These are phyloP conservation scores for Poa pratensis DNA, from an alignment of 176 grass and related monocot genomes.

Conservation along the genomic window DNA sequence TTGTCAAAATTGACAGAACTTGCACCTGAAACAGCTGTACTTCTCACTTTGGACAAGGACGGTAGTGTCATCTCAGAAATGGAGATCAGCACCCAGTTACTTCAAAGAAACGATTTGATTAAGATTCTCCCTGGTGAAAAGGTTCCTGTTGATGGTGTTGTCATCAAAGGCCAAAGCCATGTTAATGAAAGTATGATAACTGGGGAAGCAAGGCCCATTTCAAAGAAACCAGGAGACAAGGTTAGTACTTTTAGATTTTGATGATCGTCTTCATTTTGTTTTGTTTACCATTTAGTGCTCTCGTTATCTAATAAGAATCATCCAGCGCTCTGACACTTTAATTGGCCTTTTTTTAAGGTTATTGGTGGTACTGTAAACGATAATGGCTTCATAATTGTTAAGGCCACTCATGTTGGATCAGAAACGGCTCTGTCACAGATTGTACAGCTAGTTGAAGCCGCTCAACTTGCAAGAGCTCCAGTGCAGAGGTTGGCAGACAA, in stretches of 20 bases:
- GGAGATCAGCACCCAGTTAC: conserved; percentile 88
- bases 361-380: conserved; percentile 99
- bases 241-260: conserved; percentile 43
- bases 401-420: conserved; percentile 94
- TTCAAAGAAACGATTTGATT: conserved; percentile 98
- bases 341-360: conserved; percentile 52
- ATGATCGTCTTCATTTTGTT: conserved; percentile 2
- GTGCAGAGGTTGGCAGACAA: conserved; percentile 91
- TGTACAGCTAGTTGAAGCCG: conserved; percentile 96
- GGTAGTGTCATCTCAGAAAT: conserved; percentile 83
- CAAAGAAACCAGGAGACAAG: conserved; percentile 94
- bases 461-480: conserved; percentile 95
- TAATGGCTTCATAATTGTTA: conserved; percentile 91
- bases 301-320: background rate
- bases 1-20: conserved; percentile 90
- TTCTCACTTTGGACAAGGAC: conserved; percentile 75
- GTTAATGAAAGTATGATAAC: conserved; percentile 99
- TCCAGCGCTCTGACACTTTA: conserved; percentile 40
- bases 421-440: conserved; percentile 97
- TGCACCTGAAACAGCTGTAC: conserved; percentile 90
- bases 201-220: conserved; percentile 88
- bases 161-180: conserved; percentile 92
- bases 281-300: conserved; percentile 33
- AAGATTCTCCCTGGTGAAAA: conserved; percentile 98
- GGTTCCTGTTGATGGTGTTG: conserved; percentile 94